Base-by-base conservation (phyloP, 306 rosid species). In the Carpinus fangiana region DNA sequence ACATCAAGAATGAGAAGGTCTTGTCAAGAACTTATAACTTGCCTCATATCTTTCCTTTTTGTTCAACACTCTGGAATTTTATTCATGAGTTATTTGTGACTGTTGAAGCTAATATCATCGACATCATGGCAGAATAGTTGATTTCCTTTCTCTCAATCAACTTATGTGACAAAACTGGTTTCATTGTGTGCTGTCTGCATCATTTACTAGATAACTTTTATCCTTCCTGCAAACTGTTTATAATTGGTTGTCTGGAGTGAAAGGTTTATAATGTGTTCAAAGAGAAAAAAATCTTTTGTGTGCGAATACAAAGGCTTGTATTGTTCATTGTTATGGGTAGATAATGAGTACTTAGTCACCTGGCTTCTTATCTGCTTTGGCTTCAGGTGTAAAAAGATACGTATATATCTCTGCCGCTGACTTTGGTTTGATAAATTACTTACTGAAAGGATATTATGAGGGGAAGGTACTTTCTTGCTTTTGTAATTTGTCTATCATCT, bases 381-480 rank as follows among this genome's bases (percentile, higher is more conserved):
- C 6, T 62, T 38, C 50, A 66, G 71, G 71, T 28, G 47, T 66
- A 66, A 31, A 66, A 13, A 66, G 71, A 66, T 66, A 26, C 0
- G 4, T 66, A 13, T 66, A 28, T 36, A 38, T 66, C 48, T 66
- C 71, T 8, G 71, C 71, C 13, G 71, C 71, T 5, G 71, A 66
- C 41, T 66, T 66, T 31, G 71, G 71, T 36, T 66, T 66, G 2
- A 38, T 66, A 38, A 66, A 66, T 66, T 36, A 66, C 41, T 26
- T 66, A 10, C 20, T 66, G 48, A 31, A 66, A 66, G 71, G 71
- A 36, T 66, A 66, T 38, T 66, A 13, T 38, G 47, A 66, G 46
- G 71, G 71, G 20, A 66, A 66, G 71, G 71, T 66, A 66, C 71
- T 66, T 17, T 53, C 59, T 18, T 53, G 7, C 59, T 6, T 53